Base-by-base conservation (phyloP, 129 eudicot species). In the Helichrysum umbraculigerum region DNA sequence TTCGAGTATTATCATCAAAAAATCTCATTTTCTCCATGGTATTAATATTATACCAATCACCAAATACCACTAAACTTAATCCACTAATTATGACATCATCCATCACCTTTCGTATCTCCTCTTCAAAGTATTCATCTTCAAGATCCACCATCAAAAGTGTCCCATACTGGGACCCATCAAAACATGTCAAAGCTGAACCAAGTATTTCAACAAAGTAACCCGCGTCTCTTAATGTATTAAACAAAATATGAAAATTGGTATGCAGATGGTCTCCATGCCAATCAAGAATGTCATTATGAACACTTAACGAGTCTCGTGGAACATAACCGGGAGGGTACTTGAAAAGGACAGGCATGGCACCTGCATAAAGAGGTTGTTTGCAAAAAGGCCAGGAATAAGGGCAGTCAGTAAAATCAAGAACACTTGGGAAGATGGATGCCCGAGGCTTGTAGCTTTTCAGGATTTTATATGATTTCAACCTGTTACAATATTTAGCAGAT, bases 351-450 rank as follows among this genome's bases (percentile, higher is more conserved):
- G 99, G 97, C 99, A 91, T 94, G 16, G 97, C 97, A 79, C 93
- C 97, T 25, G 97, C 96, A 59, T 94, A 94, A 32, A 94, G 91
- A 28, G 97, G 96, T 73, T 94, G 99, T 42, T 92, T 90, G 82
- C 99, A 94, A 70, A 94, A 89, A 10, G 98, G 97, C 99, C 99
- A 94, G 0, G 96, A 85, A 77, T 94, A 94, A 39, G 99, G 99
- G 75, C 99, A 94, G 76, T 94, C 97, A 30, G 85, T 85, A 57
- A 11, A 44, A 52, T 91, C 94, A 52, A 91, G 91, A 79, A 88
- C 66, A 71, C 85, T 73, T 5, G 97, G 97, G 73, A 88, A 88
- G 83, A 91, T 91, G 85, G 89, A 88, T 78, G 94, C 89, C 66
- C 91, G 83, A 67, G 97, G 97, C 84, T 68, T 63, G 75, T 91